Evolutionary conservation across 1,284 basidiomycete genomes (phyloP).

Genomic region (Ganoderma sinense): DNA sequence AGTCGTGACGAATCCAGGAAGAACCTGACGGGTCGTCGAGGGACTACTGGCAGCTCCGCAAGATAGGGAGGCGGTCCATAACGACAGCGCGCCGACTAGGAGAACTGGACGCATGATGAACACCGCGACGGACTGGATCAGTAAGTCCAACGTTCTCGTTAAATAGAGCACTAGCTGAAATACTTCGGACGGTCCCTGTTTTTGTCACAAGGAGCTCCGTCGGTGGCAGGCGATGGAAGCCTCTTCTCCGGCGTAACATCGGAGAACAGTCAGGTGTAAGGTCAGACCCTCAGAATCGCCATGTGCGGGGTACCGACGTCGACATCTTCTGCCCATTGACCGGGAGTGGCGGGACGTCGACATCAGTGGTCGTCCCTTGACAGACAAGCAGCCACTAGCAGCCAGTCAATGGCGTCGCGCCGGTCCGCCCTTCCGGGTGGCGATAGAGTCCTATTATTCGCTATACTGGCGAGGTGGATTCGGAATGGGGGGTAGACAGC

Average conservation of each 20-base stretch:
- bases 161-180: neutral
- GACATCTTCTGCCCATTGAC: neutral
- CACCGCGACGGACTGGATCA: neutral
- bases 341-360: neutral
- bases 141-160: neutral
- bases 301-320: constrained; percentile 15
- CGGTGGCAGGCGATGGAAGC: neutral
- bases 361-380: neutral
- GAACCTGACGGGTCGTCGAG: constrained; percentile 19
- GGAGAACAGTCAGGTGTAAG: constrained; percentile 33
- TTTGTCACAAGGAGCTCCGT: neutral
- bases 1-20: constrained; percentile 52
- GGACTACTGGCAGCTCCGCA: neutral
- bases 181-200: neutral
- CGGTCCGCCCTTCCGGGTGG: neutral
- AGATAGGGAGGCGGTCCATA: neutral
- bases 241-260: constrained; percentile 25
- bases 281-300: constrained; percentile 3
- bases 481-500: neutral
- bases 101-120: constrained; percentile 23
- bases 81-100: constrained; percentile 11
- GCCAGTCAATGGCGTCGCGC: neutral
- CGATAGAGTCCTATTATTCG: neutral
- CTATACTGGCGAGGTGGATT: neutral
- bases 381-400: neutral